Percentiles rank a stretch among this genome's conserved stretches.
Conservation (phyloP, 2,329 filamentous ascomycete species). For the Bertia moriformis region DNA sequence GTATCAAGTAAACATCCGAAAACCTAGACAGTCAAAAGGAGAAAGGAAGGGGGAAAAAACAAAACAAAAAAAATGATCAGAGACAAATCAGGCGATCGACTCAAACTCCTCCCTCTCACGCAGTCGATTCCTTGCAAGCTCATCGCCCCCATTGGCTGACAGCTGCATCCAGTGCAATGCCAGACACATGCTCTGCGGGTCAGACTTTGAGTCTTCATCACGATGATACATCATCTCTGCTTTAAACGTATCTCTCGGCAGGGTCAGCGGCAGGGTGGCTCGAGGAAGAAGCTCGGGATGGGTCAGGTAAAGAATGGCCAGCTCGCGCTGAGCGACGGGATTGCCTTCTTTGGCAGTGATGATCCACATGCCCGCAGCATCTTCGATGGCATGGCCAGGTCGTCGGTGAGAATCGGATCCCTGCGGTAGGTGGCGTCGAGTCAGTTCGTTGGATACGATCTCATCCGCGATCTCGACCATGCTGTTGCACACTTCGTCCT, state of each 20-base stretch:
- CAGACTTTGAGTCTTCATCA: conserved; percentile 36
- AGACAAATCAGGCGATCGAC: conserved; percentile 28
- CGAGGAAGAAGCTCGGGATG: conserved; percentile 46
- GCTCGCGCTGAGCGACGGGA: conserved; percentile 44
- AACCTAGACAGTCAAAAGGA: no score
- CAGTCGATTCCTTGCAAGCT: conserved; percentile 40
- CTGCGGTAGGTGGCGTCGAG: conserved; percentile 1
- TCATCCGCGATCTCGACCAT: conserved; percentile 51
- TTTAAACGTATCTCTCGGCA: conserved; percentile 45
- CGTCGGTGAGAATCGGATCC: conserved; percentile 7
- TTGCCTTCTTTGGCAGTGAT: conserved; percentile 51
- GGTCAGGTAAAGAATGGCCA: conserved; percentile 51
- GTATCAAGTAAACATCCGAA: no score
- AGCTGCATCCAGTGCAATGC: conserved; percentile 55
- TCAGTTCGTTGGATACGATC: conserved; percentile 32
- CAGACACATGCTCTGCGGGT: conserved; percentile 47
- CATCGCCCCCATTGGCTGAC: conserved; percentile 41
- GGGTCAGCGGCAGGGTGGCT: conserved; percentile 41
- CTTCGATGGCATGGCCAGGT: conserved; percentile 17
- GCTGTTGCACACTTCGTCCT: conserved; percentile 42
- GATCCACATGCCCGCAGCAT: conserved; percentile 45
- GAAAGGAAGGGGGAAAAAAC: conserved; percentile 1
- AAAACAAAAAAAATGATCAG: not conserved
- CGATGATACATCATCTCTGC: conserved; percentile 41
- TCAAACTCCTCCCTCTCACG: conserved; percentile 42